phyloP scores from a whole-genome alignment of 805 yeast genomes.

The Komagataella pseudopastoris region DNA sequence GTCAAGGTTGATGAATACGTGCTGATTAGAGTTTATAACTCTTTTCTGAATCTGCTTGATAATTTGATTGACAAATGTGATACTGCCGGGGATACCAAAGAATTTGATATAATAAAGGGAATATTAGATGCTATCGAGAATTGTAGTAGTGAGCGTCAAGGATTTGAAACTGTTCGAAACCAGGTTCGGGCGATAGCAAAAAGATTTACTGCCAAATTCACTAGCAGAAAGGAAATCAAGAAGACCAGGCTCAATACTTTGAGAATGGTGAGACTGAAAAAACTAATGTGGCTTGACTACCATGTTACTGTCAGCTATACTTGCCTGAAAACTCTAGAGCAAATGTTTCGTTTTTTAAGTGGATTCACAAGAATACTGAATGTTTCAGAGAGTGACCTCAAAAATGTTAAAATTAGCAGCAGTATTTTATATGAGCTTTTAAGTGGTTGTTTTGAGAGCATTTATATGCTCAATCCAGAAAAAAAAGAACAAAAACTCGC shows the following conservation, averaged over 20 bases:
- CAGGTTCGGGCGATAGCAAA: not conserved
- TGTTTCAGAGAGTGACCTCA: constrained; percentile 9
- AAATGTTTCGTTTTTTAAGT: constrained; percentile 11
- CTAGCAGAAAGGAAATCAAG: not conserved
- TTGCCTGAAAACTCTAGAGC: constrained; percentile 5
- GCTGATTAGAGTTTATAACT: not conserved
- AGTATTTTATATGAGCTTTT: constrained; percentile 16
- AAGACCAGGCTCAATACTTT: not conserved
- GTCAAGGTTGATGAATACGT: not conserved
- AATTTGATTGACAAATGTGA: not conserved
- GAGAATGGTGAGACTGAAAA: constrained; percentile 11
- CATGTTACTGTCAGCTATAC: constrained; percentile 13
- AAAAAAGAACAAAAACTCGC: constrained; percentile 3
- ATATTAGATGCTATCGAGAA: not conserved
- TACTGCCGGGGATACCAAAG: not conserved
- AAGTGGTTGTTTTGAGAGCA: constrained; percentile 14
- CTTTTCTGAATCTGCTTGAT: not conserved
- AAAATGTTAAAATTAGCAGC: constrained; percentile 16
- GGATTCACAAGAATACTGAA: constrained; percentile 15
- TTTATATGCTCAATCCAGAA: constrained; percentile 6
- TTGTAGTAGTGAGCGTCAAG: not conserved
- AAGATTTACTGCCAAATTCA: not conserved
- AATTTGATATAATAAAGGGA: not conserved
- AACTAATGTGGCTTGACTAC: constrained; percentile 18
- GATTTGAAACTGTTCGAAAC: not conserved